Evolutionary conservation across 2,329 filamentous ascomycete species (phyloP).

Genomic region (Lojkania enalia): DNA sequence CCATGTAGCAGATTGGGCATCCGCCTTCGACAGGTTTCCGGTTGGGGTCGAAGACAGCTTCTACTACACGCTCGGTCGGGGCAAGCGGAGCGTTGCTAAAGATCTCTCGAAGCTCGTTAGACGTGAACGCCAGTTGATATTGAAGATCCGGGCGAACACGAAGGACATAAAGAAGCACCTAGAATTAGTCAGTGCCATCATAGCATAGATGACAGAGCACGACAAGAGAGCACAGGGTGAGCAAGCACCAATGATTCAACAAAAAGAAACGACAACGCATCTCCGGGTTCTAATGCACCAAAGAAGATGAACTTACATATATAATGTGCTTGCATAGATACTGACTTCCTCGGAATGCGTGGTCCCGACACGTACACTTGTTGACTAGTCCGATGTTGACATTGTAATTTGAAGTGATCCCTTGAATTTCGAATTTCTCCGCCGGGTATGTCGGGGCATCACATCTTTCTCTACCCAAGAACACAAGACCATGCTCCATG

Average conservation of each 20-base stretch:
- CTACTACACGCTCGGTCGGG: conserved; percentile 40
- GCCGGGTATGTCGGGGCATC: conserved; percentile 51
- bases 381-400: conserved; percentile 58
- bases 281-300: too few relatives aligned
- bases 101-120: conserved; percentile 60
- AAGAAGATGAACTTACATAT: conserved; percentile 49
- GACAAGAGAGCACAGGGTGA: neutral
- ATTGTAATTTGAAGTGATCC: conserved; percentile 64
- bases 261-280: too few relatives aligned
- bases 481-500: conserved; percentile 59
- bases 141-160: conserved; percentile 59
- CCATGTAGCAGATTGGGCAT: conserved; percentile 60
- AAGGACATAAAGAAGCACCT: conserved; percentile 61
- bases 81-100: conserved; percentile 58
- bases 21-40: conserved; percentile 64
- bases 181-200: conserved; percentile 5
- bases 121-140: conserved; percentile 64
- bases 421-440: conserved; percentile 62
- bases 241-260: neutral
- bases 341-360: conserved; percentile 52
- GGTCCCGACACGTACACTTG: conserved; percentile 57
- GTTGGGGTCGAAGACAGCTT: conserved; percentile 46
- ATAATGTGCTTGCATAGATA: conserved; percentile 66
- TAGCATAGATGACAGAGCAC: neutral
- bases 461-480: conserved; percentile 55